Conservation (phyloP, 1,284 basidiomycete species). For the Xerocomus nothofagi region DNA sequence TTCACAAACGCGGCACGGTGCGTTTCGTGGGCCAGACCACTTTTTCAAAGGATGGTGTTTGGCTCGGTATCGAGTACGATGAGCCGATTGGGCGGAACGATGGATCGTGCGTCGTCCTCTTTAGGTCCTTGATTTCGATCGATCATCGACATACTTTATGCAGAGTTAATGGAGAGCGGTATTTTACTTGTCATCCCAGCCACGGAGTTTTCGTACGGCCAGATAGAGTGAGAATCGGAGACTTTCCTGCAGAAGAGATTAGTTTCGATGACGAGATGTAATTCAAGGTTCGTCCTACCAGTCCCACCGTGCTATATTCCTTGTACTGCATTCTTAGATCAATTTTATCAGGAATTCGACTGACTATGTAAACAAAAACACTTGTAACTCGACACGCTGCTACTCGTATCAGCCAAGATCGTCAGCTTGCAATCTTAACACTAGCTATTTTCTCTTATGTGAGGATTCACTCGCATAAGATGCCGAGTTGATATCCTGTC, state of each 20-base stretch:
- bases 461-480: too few species aligned
- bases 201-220: slow-evolving; percentile 89
- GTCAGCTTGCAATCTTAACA: too few species aligned
- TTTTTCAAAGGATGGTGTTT: slow-evolving; percentile 71
- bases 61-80: slow-evolving; percentile 96
- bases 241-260: slow-evolving; percentile 83
- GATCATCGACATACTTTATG: not conserved
- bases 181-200: slow-evolving; percentile 78
- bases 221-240: slow-evolving; percentile 81
- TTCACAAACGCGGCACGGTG: slow-evolving; percentile 84
- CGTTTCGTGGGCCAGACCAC: slow-evolving; percentile 81
- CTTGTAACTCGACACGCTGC: too few species aligned
- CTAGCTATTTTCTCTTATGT: too few species aligned
- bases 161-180: slow-evolving; percentile 83
- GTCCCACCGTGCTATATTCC: not conserved
- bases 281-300: not conserved
- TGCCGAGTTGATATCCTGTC: too few species aligned
- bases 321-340: not conserved
- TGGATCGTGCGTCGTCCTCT: slow-evolving; percentile 69
- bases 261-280: slow-evolving; percentile 75
- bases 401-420: too few species aligned
- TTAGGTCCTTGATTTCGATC: not conserved
- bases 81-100: slow-evolving; percentile 97
- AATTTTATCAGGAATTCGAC: not conserved
- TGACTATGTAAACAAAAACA: not conserved